phyloP scores from a whole-genome alignment of 31 red algal genomes.

The Pterothamnion heteromorphum region DNA sequence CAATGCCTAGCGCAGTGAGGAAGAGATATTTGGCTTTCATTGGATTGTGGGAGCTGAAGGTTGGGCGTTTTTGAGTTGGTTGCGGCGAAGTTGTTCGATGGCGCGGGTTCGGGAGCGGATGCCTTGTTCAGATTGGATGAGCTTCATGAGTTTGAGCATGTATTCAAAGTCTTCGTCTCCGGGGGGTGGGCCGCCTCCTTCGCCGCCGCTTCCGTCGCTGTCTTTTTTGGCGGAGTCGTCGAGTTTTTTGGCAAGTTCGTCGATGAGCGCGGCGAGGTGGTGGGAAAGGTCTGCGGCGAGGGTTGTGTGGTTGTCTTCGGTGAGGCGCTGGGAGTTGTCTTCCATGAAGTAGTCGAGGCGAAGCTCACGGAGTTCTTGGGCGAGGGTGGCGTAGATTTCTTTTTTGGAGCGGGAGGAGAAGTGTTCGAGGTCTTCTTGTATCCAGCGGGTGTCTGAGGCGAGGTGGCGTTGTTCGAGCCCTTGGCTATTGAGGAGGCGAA shows the following conservation, averaged over 20 bases:
- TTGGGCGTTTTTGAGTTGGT: no score
- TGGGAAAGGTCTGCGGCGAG: no score
- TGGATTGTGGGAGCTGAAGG: no score
- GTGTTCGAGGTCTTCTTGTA: not conserved
- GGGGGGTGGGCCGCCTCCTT: not conserved
- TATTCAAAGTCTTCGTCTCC: not conserved
- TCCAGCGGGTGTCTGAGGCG: not conserved
- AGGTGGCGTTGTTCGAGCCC: not conserved
- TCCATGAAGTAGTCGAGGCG: no score
- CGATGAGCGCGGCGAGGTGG: no score
- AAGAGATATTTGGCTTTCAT: no score
- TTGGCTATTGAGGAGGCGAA: not conserved
- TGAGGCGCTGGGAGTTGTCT: no score
- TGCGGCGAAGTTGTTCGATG: not conserved
- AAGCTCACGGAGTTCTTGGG: no score
- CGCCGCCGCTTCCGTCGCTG: not conserved
- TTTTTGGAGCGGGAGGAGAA: not conserved
- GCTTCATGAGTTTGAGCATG: not conserved
- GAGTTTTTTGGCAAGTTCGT: not conserved
- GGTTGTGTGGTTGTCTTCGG: no score
- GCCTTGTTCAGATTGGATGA: not conserved
- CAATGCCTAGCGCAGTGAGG: no score
- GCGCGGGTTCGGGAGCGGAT: not conserved
- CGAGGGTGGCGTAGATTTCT: no score
- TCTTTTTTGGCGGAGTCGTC: not conserved